Base-by-base conservation (phyloP, 805 yeast genomes). In the Clavispora phyllophila region DNA sequence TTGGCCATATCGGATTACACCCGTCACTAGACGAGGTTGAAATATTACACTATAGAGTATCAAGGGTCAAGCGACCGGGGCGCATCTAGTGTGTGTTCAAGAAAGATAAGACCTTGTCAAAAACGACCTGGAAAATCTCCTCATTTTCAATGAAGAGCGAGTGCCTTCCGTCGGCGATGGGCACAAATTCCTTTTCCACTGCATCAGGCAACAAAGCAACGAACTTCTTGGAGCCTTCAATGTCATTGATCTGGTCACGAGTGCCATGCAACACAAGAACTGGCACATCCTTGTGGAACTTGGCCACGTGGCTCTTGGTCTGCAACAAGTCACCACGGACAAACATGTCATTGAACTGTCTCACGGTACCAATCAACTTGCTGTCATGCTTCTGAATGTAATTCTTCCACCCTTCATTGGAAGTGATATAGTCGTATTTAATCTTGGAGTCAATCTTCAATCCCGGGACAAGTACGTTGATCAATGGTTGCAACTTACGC, bases 211-310 rank as follows among this genome's bases (percentile, higher is more conserved):
- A 55, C 14, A 61, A 45, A 0, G 59, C 54, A 37, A 66, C 54
- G 42, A 79, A 80, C 41, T 60, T 51, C 44, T 66, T 57, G 15
- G 82, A 66, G 4, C 75, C 79, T 14, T 66, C 61, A 31, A 67
- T 60, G 57, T 74, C 78, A 57, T 83, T 85, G 51, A 85, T 72
- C 28, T 70, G 61, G 57, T 86, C 95, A n/a, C 60, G 63, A 8
- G 68, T 65, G 24, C 91, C 89, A 57, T 84, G 91, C 34, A 78
- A 51, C 9, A 85, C 62, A 24, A 81, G 57, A 4, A 84, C 53
- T 0, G 86, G 79, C 9, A 72, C 65, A 7, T 67, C 55, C 5
- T 66, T 60, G 35, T 61, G 59, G 42, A 66, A 61, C 35, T 65
- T 60, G 3, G 65, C 49, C 40, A 66, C 71, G 32, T 60, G 57